Evolutionary conservation across 2,329 filamentous ascomycete genomes (phyloP).

Genomic region (Thielaviopsis populi): DNA sequence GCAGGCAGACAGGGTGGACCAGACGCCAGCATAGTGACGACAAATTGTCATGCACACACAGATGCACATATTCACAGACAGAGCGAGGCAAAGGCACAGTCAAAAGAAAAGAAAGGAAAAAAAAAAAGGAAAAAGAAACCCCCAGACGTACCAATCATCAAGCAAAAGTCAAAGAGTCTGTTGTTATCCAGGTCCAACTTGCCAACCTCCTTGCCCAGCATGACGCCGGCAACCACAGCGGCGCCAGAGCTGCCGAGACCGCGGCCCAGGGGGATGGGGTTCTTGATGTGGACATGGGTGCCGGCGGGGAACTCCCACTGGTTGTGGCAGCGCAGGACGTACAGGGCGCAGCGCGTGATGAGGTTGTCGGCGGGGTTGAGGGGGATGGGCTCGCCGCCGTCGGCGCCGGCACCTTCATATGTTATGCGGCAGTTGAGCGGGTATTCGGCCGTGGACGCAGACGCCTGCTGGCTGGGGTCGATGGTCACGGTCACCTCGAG

Average conservation of each 20-base stretch:
- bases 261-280: slow-evolving; percentile 83
- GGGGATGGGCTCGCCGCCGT: slow-evolving; percentile 51
- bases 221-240: slow-evolving; percentile 88
- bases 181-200: slow-evolving; percentile 60
- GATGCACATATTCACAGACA: background rate
- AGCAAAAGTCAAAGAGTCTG: slow-evolving; percentile 81
- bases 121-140: no score
- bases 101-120: no score
- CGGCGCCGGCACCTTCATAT: slow-evolving; percentile 72
- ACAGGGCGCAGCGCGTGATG: slow-evolving; percentile 84
- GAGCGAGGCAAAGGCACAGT: background rate
- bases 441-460: slow-evolving; percentile 35
- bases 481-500: slow-evolving; percentile 77
- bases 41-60: no score
- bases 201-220: slow-evolving; percentile 79
- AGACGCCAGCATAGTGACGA: background rate
- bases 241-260: slow-evolving; percentile 92
- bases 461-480: slow-evolving; percentile 36
- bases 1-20: background rate
- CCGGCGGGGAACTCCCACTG: slow-evolving; percentile 69
- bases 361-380: slow-evolving; percentile 78
- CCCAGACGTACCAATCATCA: slow-evolving; percentile 85
- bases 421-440: slow-evolving; percentile 78
- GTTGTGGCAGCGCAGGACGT: slow-evolving; percentile 84
- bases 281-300: slow-evolving; percentile 88